Conservation (phyloP, 805 yeast genomes). For the Metschnikowia vanudenii region DNA sequence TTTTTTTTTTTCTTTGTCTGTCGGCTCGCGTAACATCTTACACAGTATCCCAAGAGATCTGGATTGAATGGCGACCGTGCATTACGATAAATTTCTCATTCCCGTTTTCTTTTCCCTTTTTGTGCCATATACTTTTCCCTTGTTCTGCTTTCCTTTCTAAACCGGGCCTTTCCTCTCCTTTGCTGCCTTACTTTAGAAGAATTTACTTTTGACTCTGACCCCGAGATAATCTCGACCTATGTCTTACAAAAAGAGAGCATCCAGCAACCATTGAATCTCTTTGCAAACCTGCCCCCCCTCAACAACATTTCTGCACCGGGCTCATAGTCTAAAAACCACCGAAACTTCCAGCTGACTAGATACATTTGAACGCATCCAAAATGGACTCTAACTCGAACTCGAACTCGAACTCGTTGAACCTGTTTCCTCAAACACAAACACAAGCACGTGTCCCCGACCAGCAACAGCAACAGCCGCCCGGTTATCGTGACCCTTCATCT, state of each 20-base stretch:
- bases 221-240: not conserved
- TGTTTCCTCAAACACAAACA: too few relatives aligned
- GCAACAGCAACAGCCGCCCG: not conserved
- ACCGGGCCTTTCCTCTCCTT: too few relatives aligned
- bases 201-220: too few relatives aligned
- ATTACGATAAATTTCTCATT: not conserved
- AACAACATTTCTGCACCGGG: slow-evolving; percentile 1
- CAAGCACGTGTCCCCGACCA: not conserved
- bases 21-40: slow-evolving; percentile 2
- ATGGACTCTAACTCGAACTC: not conserved
- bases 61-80: not conserved
- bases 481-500: not conserved
- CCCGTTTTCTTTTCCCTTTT: not conserved
- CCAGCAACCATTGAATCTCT: slow-evolving; percentile 2
- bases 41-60: slow-evolving; percentile 5
- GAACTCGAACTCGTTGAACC: not conserved
- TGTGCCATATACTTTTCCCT: not conserved
- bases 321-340: not conserved
- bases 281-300: not conserved
- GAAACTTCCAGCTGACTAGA: not conserved
- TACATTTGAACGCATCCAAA: not conserved
- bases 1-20: not conserved
- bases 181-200: too few relatives aligned
- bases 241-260: slow-evolving; percentile 2
- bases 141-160: too few relatives aligned